Conservation (phyloP, 2,329 filamentous ascomycete genomes). For the Penicillium sp. region DNA sequence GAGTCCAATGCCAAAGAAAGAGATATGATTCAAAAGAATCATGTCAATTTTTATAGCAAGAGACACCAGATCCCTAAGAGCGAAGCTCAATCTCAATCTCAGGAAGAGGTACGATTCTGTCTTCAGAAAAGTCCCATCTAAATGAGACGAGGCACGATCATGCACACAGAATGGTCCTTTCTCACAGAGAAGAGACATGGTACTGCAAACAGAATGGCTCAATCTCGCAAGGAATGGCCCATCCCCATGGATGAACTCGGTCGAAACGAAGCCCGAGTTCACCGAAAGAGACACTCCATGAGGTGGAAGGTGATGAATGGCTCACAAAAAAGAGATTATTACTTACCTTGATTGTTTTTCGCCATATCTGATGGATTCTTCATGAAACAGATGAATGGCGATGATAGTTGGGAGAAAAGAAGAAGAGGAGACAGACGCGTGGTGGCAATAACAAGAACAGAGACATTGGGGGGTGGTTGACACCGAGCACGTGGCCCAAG, state of each 20-base stretch:
- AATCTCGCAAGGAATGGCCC: neutral
- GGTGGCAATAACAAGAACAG: neutral
- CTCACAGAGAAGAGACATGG: too few species aligned
- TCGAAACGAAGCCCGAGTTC: neutral
- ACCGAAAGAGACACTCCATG: neutral
- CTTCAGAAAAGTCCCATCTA: neutral
- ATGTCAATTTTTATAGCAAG: neutral
- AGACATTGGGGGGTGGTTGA: too few species aligned
- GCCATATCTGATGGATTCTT: neutral
- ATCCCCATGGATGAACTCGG: neutral
- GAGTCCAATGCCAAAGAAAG: neutral
- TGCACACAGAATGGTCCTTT: neutral
- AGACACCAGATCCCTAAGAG: neutral
- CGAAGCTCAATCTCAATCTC: neutral
- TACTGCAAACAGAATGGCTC: neutral
- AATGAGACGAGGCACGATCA: neutral
- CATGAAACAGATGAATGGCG: neutral
- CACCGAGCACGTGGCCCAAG: neutral
- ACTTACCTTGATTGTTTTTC: neutral
- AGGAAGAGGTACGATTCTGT: neutral
- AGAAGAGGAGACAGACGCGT: neutral
- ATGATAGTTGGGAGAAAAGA: neutral
- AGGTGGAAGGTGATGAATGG: neutral
- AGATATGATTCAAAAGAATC: neutral
- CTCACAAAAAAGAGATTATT: too few species aligned